Evolutionary conservation across 495 filamentous ascomycete species (phyloP).

Genomic region (Annulohypoxylon bovei): DNA sequence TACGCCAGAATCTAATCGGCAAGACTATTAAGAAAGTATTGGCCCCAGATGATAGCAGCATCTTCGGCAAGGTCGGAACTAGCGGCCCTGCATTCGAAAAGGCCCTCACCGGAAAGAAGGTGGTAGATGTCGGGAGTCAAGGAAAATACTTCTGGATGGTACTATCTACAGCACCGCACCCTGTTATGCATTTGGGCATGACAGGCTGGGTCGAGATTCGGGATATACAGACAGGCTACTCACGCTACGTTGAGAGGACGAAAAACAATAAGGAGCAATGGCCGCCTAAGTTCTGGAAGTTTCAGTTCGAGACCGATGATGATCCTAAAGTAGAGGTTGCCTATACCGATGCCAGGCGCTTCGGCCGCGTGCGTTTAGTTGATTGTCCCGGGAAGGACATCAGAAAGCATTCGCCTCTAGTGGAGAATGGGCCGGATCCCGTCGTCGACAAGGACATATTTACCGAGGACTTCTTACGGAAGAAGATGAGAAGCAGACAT

Average conservation of each 20-base stretch:
- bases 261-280: conserved; percentile 70
- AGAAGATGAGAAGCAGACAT: conserved; percentile 75
- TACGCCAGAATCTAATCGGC: conserved; percentile 82
- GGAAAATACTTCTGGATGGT: conserved; percentile 93
- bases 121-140: conserved; percentile 79
- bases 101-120: conserved; percentile 78
- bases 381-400: conserved; percentile 80
- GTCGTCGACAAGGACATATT: conserved; percentile 82
- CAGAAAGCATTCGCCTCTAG: conserved; percentile 77
- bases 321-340: conserved; percentile 71
- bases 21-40: conserved; percentile 78
- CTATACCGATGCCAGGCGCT: conserved; percentile 82
- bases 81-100: conserved; percentile 74
- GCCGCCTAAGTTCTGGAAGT: conserved; percentile 94
- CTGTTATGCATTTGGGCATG: conserved; percentile 94
- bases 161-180: conserved; percentile 73
- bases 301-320: conserved; percentile 72
- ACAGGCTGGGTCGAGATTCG: conserved; percentile 87
- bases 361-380: conserved; percentile 81
- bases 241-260: conserved; percentile 71
- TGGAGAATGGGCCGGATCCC: conserved; percentile 93
- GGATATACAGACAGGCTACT: conserved; percentile 76
- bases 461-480: conserved; percentile 73
- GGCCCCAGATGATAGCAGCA: conserved; percentile 77
- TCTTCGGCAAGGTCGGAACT: conserved; percentile 90